Evolutionary conservation across 2,329 filamentous ascomycete genomes (phyloP).

Genomic region (Penicillium glabrum): DNA sequence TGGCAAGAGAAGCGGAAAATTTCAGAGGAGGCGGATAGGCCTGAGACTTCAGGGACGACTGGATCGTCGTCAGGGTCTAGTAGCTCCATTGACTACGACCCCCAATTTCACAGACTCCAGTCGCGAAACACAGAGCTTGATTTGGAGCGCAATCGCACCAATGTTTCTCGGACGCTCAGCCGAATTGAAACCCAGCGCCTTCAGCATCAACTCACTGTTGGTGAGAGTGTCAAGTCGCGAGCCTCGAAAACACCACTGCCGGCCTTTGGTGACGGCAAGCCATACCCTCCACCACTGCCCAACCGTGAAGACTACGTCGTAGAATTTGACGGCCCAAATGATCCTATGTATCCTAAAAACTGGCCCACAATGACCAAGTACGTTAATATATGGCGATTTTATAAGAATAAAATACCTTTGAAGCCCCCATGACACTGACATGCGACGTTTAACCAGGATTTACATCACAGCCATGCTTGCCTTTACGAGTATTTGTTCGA

Average conservation of each 20-base stretch:
- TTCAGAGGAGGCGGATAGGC: constrained; percentile 14
- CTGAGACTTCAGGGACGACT: constrained; percentile 8
- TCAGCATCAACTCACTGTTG: constrained; percentile 40
- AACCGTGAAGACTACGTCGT: constrained; percentile 57
- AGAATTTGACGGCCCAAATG: constrained; percentile 55
- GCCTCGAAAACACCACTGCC: constrained; percentile 24
- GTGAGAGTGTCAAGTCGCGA: constrained; percentile 29
- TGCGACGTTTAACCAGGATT: constrained; percentile 1
- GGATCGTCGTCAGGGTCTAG: constrained; percentile 23
- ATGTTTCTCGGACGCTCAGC: constrained; percentile 25
- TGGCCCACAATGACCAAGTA: constrained; percentile 51
- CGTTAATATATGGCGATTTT: constrained; percentile 5
- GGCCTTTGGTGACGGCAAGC: constrained; percentile 43
- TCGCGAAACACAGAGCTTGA: constrained; percentile 33
- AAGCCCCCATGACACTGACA: not conserved
- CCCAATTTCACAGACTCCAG: constrained; percentile 26
- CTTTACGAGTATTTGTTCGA: constrained; percentile 38
- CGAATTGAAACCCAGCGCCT: constrained; percentile 33
- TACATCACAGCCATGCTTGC: constrained; percentile 22
- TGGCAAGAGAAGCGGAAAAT: constrained; percentile 9
- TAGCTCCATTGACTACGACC: constrained; percentile 28
- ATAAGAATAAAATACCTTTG: not conserved
- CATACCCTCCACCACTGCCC: constrained; percentile 53
- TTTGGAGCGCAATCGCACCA: constrained; percentile 28
- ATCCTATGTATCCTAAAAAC: constrained; percentile 55